A percentile compares a stretch with the other conserved stretches of the same genome.
These are phyloP conservation scores for Aurifilum marmelostoma DNA, from an alignment of 2,329 filamentous ascomycete species.

Conservation along the genomic window DNA sequence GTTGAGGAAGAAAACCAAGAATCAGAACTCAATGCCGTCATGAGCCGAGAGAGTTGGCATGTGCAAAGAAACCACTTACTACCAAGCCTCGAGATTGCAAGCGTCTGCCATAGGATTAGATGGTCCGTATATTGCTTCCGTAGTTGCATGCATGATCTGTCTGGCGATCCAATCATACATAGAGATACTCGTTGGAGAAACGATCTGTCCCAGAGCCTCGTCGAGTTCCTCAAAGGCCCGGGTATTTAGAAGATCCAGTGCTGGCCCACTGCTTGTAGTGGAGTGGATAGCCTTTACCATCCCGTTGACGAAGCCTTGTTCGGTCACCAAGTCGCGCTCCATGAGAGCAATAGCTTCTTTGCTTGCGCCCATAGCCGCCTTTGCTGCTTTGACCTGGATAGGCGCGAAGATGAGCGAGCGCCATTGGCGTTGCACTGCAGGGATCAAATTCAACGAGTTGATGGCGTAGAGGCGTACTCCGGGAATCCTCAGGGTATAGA, in stretches of 20 bases:
- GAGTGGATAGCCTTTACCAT: slow-evolving; percentile 29
- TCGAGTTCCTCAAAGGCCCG: slow-evolving; percentile 19
- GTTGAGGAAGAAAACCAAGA: too few relatives aligned
- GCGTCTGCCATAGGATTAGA: slow-evolving; percentile 29
- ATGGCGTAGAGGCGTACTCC: slow-evolving; percentile 13
- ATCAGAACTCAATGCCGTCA: too few relatives aligned
- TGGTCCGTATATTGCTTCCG: slow-evolving; percentile 31
- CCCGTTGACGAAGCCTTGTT: slow-evolving; percentile 28
- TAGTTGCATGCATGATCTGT: slow-evolving; percentile 30
- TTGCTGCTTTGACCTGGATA: slow-evolving; percentile 12
- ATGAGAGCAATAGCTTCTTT: slow-evolving; percentile 23
- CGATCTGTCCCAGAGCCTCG: slow-evolving; percentile 6
- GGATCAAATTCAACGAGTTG: slow-evolving; percentile 50
- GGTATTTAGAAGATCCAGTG: slow-evolving; percentile 22
- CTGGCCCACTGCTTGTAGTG: slow-evolving; percentile 19
- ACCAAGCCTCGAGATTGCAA: slow-evolving; percentile 19
- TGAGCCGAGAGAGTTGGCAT: too few relatives aligned
- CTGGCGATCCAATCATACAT: slow-evolving; percentile 28
- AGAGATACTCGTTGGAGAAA: background rate
- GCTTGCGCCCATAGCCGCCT: slow-evolving; percentile 29
- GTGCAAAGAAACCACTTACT: slow-evolving; percentile 15
- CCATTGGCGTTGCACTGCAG: slow-evolving; percentile 39
- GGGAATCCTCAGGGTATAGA: slow-evolving; percentile 16
- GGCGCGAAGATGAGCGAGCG: slow-evolving; percentile 10
- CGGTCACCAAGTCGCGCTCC: slow-evolving; percentile 26